These are phyloP conservation scores for Orychophragmus violaceus DNA, from an alignment of 345 rosid genomes.

Conservation along the genomic window DNA sequence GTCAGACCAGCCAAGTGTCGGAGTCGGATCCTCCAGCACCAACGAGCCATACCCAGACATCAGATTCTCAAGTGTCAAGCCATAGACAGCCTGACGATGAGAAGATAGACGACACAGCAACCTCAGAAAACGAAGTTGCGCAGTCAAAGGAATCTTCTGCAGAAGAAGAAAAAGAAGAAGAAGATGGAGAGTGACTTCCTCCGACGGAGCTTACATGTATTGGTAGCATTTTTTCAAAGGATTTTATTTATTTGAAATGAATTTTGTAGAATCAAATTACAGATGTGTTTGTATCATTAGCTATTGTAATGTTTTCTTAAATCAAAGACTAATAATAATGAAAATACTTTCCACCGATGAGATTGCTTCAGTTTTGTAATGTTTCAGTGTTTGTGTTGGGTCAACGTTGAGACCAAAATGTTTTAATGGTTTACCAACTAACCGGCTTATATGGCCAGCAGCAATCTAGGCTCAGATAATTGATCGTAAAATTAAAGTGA, in stretches of 20 bases:
- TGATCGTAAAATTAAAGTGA: too few relatives aligned
- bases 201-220: neutral
- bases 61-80: constrained; percentile 36
- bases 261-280: constrained; percentile 1
- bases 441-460: too few relatives aligned
- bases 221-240: neutral
- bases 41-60: constrained; percentile 17
- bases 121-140: constrained; percentile 50
- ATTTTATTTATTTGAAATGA: neutral
- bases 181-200: constrained; percentile 31
- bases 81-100: constrained; percentile 47
- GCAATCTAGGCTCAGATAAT: too few relatives aligned
- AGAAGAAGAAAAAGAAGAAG: constrained; percentile 35
- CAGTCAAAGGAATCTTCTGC: constrained; percentile 50
- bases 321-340: neutral
- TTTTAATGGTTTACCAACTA: neutral
- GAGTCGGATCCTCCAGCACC: constrained; percentile 18
- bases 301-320: neutral
- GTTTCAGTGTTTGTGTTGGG: neutral
- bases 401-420: neutral
- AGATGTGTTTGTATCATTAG: constrained; percentile 1
- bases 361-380: neutral
- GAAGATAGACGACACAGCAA: constrained; percentile 46
- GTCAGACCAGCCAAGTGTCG: constrained; percentile 14
- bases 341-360: neutral